These are phyloP conservation scores for Candida multigemmis DNA, from an alignment of 805 yeast genomes.

Conservation along the genomic window DNA sequence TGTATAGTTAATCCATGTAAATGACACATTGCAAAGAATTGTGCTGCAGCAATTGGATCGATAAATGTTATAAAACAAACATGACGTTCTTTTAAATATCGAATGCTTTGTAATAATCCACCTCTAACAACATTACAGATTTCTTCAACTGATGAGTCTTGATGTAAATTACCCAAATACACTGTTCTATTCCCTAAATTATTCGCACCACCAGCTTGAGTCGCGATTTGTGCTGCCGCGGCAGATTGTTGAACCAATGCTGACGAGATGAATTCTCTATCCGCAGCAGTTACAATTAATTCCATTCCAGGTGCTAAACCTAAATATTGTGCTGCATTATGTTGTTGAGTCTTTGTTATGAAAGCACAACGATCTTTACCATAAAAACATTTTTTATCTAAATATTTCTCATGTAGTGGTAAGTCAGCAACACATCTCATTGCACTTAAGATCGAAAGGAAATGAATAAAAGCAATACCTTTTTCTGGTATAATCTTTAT, in stretches of 20 bases:
- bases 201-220: slow-evolving; percentile 87
- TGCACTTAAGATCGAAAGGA: slow-evolving; percentile 79
- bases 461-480: slow-evolving; percentile 87
- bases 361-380: slow-evolving; percentile 95
- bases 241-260: slow-evolving; percentile 89
- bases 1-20: slow-evolving; percentile 83
- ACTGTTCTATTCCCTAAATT: slow-evolving; percentile 92
- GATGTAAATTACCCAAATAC: slow-evolving; percentile 83
- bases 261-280: slow-evolving; percentile 53
- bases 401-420: slow-evolving; percentile 59
- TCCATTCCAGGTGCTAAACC: slow-evolving; percentile 89
- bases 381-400: slow-evolving; percentile 71
- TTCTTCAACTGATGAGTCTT: slow-evolving; percentile 82
- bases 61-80: slow-evolving; percentile 92
- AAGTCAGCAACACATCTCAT: slow-evolving; percentile 73
- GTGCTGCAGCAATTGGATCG: slow-evolving; percentile 97
- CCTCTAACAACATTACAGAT: slow-evolving; percentile 95
- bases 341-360: slow-evolving; percentile 91
- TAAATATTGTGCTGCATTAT: slow-evolving; percentile 90
- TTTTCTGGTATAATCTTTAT: slow-evolving; percentile 72
- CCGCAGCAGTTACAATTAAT: slow-evolving; percentile 65
- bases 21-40: slow-evolving; percentile 90
- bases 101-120: slow-evolving; percentile 78
- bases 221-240: slow-evolving; percentile 96
- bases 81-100: slow-evolving; percentile 75